A percentile compares a stretch with the other conserved stretches of the same genome.
Conservation (phyloP, 2,329 filamentous ascomycete genomes). For the Magnaporthales sp. region DNA sequence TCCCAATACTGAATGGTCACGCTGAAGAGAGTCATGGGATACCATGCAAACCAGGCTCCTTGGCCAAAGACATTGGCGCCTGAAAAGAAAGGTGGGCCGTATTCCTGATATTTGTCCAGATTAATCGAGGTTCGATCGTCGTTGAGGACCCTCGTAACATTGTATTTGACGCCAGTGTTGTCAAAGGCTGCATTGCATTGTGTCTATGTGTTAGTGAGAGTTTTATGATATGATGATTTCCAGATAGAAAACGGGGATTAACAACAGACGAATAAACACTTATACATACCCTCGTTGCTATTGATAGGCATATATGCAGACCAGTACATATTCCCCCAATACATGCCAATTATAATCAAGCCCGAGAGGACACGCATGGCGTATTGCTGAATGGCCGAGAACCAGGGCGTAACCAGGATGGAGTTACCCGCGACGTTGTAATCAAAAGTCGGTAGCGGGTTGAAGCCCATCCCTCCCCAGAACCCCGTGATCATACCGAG, state of each 20-base stretch:
- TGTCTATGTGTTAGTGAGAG: neutral
- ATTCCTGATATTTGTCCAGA: neutral
- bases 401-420: constrained; percentile 32
- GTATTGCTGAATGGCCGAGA: constrained; percentile 54
- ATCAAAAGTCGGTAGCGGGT: constrained; percentile 30
- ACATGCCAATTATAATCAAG: constrained; percentile 47
- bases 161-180: constrained; percentile 37
- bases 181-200: constrained; percentile 30
- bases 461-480: constrained; percentile 13
- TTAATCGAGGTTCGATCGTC: constrained; percentile 23
- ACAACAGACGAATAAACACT: no score
- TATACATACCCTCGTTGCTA: constrained; percentile 24
- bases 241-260: no score
- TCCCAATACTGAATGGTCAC: constrained; percentile 7
- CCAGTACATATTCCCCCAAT: constrained; percentile 51
- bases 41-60: constrained; percentile 5
- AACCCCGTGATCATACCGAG: constrained; percentile 28
- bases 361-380: constrained; percentile 48
- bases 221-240: no score
- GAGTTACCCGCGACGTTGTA: constrained; percentile 23
- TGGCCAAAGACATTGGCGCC: constrained; percentile 5
- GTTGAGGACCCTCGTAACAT: constrained; percentile 31
- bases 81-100: constrained; percentile 9
- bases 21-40: constrained; percentile 6
- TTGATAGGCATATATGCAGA: constrained; percentile 42